A percentile compares a stretch with the other conserved stretches of the same genome.
phyloP scores from a whole-genome alignment of 257 asterid species.

The Penstemon davidsonii region DNA sequence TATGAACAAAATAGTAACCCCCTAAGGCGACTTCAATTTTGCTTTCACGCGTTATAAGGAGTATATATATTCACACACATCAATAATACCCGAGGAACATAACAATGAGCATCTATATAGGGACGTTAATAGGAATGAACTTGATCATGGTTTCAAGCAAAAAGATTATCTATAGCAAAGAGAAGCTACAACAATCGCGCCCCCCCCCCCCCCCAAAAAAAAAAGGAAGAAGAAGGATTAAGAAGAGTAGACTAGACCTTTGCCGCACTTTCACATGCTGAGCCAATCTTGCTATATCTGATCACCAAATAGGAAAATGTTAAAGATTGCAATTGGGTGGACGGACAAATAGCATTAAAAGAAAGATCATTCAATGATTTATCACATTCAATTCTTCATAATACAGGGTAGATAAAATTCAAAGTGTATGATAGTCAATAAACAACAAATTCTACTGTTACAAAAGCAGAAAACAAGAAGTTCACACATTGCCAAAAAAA shows the following conservation, averaged over 20 bases:
- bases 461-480: neutral
- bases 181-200: neutral
- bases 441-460: neutral
- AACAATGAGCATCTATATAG: neutral
- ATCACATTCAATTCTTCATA: too few relatives aligned
- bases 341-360: neutral
- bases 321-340: neutral
- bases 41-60: too few relatives aligned
- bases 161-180: neutral
- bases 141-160: neutral
- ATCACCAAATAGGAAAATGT: constrained; percentile 2
- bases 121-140: neutral
- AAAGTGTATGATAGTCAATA: neutral
- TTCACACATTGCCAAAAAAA: neutral
- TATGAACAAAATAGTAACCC: too few relatives aligned
- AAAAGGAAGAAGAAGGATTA: neutral
- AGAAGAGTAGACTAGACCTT: constrained; percentile 47
- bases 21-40: too few relatives aligned
- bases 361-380: neutral
- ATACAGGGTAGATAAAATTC: neutral
- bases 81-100: neutral
- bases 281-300: constrained; percentile 91
- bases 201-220: neutral
- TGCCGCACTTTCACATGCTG: constrained; percentile 87
- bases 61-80: too few relatives aligned